A percentile compares a stretch with the other conserved stretches of the same genome.
phyloP scores from a whole-genome alignment of 495 filamentous ascomycete genomes.

The Penicillium silybi region DNA sequence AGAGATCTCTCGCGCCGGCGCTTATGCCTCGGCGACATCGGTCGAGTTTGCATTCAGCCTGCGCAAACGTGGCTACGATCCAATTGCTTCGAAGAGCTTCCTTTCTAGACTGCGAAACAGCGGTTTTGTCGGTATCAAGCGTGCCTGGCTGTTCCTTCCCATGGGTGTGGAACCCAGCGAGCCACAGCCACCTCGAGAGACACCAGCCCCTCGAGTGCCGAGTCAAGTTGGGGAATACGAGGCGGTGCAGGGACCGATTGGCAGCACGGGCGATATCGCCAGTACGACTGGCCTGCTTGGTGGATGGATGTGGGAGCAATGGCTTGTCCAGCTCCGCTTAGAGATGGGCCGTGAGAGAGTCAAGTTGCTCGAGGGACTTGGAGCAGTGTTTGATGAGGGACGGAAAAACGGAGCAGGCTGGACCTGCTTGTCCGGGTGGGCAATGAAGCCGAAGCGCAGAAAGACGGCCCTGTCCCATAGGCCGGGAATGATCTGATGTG shows the following conservation, averaged over 20 bases:
- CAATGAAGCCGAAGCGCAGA: constrained; percentile 68
- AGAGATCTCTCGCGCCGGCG: constrained; percentile 78
- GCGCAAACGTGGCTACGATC: constrained; percentile 82
- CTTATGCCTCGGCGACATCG: constrained; percentile 69
- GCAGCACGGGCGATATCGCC: constrained; percentile 69
- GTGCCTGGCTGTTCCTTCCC: constrained; percentile 86
- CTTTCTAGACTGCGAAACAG: constrained; percentile 66
- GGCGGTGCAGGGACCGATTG: constrained; percentile 65
- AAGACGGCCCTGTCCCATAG: constrained; percentile 3
- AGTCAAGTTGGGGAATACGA: constrained; percentile 48
- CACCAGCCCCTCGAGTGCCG: constrained; percentile 50
- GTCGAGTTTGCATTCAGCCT: constrained; percentile 89
- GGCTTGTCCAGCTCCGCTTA: constrained; percentile 80
- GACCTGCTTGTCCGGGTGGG: constrained; percentile 82
- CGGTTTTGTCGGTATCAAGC: constrained; percentile 74
- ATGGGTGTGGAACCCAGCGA: constrained; percentile 63
- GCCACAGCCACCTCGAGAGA: constrained; percentile 42
- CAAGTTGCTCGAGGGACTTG: constrained; percentile 70
- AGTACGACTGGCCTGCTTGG: constrained; percentile 77
- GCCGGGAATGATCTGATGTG: neutral
- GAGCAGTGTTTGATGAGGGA: constrained; percentile 79
- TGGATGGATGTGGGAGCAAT: constrained; percentile 93
- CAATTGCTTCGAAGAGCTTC: constrained; percentile 73
- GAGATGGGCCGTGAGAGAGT: constrained; percentile 71
- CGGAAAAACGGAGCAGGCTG: constrained; percentile 75